Percentiles rank a stretch among this genome's conserved stretches.
Conservation (phyloP, 2,329 filamentous ascomycete species). For the Moelleriella libera region DNA sequence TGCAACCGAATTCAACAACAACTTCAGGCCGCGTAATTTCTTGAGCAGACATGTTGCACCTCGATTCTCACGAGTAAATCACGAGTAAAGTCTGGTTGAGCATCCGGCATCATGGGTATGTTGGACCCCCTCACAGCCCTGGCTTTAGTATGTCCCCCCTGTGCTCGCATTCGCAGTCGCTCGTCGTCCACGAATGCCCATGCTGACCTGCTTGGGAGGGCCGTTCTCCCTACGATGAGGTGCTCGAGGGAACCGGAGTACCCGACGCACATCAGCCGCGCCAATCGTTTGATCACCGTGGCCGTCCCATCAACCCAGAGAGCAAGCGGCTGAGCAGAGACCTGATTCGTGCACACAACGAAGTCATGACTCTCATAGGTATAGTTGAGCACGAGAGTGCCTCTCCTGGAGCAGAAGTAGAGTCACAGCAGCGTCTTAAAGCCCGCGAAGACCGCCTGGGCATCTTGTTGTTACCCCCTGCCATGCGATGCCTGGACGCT, state of each 20-base stretch:
- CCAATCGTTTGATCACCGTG: conserved; percentile 40
- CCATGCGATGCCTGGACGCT: conserved; percentile 19
- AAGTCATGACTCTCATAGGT: conserved; percentile 49
- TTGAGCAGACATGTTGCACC: too few relatives aligned
- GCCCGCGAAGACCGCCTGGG: conserved; percentile 34
- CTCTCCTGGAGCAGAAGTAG: conserved; percentile 21
- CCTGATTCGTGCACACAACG: conserved; percentile 45
- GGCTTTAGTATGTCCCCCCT: conserved; percentile 30
- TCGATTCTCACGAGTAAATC: too few relatives aligned
- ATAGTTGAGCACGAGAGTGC: conserved; percentile 43
- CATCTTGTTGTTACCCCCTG: conserved; percentile 19
- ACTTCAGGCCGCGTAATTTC: too few relatives aligned
- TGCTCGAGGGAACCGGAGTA: conserved; percentile 33
- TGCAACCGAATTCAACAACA: too few relatives aligned
- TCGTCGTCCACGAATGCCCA: neutral
- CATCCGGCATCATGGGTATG: conserved; percentile 28
- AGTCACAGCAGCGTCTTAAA: conserved; percentile 27
- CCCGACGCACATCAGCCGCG: conserved; percentile 10
- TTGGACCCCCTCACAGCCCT: conserved; percentile 42
- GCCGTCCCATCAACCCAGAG: conserved; percentile 39
- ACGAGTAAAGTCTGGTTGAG: too few relatives aligned
- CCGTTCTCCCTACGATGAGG: conserved; percentile 45
- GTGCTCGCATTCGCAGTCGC: neutral
- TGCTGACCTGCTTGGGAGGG: conserved; percentile 22
- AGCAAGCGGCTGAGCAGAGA: conserved; percentile 41